Base-by-base conservation (phyloP, 345 rosid genomes). In the Anacardium occidentale region DNA sequence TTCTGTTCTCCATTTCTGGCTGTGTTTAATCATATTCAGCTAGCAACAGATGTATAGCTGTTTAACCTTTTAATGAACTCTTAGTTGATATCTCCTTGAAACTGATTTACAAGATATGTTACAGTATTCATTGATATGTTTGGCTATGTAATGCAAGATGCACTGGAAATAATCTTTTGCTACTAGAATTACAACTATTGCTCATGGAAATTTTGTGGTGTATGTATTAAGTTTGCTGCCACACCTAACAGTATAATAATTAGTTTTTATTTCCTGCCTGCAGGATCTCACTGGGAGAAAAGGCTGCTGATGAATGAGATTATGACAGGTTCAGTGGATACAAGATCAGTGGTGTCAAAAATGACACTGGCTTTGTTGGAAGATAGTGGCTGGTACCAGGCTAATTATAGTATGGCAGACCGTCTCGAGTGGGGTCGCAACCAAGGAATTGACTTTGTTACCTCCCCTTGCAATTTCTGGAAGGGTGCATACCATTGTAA, bases 211-310 rank as follows among this genome's bases (percentile, higher is more conserved):
- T 6, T 18, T 1, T 29, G n/a, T 21, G 20, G 26, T 70, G 25
- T 29, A 25, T 42, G 4, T 29, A 26, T 48, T 11, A 14, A 32
- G 3, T 62, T 32, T 62, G 34, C 37, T 32, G 48, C 29, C 11
- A n/a, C 25, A 37, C 60, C 20, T n/a, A 50, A 59, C 56, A n/a
- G 21, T 53, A 21, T 50, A 42, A 64, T 69, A 29, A 45, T 77
- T 63, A 32, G 17, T 70, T 32, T 42, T 71, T 74, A 17, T 56
- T 40, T 56, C 42, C 66, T 72, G 18, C 10, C 17, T 75, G 69
- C 85, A 90, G 99, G 99, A 71, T 95, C 99, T 58, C 99, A 95
- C 76, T 95, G 99, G 99, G 99, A 95, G 66, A 95, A 95, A 71
- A 87, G 99, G 78, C 97, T 95, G 60, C 82, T 95, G 78, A 95